A percentile compares a stretch with the other conserved stretches of the same genome.
These are phyloP conservation scores for Polyporus tsugae DNA, from an alignment of 1,284 basidiomycete genomes.

Conservation along the genomic window DNA sequence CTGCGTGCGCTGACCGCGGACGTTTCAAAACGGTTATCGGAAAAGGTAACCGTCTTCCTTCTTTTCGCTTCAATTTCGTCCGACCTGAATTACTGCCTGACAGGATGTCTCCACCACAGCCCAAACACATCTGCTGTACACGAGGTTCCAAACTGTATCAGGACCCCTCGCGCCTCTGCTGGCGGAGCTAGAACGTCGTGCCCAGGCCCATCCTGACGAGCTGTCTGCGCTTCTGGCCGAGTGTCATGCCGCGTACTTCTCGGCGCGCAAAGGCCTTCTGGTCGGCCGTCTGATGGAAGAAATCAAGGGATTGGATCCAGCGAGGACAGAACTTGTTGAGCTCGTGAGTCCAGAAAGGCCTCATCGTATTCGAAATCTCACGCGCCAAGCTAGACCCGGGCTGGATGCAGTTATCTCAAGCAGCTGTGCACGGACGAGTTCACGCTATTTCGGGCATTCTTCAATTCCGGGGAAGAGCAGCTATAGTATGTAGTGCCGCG, in stretches of 20 bases:
- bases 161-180: constrained; percentile 79
- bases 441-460: constrained; percentile 84
- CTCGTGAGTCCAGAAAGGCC: constrained; percentile 59
- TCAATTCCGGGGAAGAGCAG: constrained; percentile 83
- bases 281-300: constrained; percentile 79
- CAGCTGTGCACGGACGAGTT: constrained; percentile 91
- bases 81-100: constrained; percentile 8
- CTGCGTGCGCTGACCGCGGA: constrained; percentile 80
- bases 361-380: constrained; percentile 13
- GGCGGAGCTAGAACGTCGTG: constrained; percentile 84
- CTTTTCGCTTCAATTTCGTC: background rate
- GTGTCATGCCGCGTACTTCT: constrained; percentile 86
- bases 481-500: constrained; percentile 73
- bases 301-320: constrained; percentile 82
- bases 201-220: constrained; percentile 76
- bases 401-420: constrained; percentile 91
- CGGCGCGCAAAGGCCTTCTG: constrained; percentile 74
- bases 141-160: constrained; percentile 82
- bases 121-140: constrained; percentile 86
- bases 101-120: constrained; percentile 86
- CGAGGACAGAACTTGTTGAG: constrained; percentile 83
- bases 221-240: constrained; percentile 80
- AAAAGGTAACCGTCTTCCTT: constrained; percentile 59
- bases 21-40: constrained; percentile 74
- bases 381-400: constrained; percentile 66